Conservation (phyloP, 1,139 yeast genomes). For the Pneumocystis carinii region DNA sequence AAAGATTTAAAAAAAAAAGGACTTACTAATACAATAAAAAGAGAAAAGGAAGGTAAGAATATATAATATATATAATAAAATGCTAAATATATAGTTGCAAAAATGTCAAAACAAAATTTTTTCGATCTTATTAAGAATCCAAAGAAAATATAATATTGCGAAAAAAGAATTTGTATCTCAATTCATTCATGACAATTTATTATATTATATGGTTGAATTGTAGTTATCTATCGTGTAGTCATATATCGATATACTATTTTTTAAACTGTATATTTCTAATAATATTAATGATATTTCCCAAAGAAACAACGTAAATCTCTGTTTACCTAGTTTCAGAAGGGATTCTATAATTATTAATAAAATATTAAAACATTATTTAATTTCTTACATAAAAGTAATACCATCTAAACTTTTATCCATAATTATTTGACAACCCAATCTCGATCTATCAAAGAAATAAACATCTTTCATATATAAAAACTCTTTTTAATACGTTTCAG, state of each 20-base stretch:
- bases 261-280: background rate
- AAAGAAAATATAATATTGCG: background rate
- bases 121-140: constrained; percentile 10
- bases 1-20: constrained; percentile 3
- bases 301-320: too few species aligned
- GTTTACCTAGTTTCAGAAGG: background rate
- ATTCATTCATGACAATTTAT: background rate
- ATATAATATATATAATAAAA: constrained; percentile 2
- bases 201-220: background rate
- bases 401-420: constrained; percentile 90
- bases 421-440: constrained; percentile 84
- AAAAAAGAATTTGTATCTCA: background rate
- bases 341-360: background rate
- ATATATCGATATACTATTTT: background rate
- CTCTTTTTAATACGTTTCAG: constrained; percentile 41
- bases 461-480: background rate
- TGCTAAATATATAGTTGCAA: constrained; percentile 5
- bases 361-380: background rate
- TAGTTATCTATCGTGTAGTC: too few species aligned
- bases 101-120: constrained; percentile 11
- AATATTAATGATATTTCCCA: background rate
- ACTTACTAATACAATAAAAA: background rate
- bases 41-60: constrained; percentile 4
- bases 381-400: constrained; percentile 39
- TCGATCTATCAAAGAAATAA: constrained; percentile 30